phyloP scores from a whole-genome alignment of 495 filamentous ascomycete genomes.

The Filosporella fistucella region DNA sequence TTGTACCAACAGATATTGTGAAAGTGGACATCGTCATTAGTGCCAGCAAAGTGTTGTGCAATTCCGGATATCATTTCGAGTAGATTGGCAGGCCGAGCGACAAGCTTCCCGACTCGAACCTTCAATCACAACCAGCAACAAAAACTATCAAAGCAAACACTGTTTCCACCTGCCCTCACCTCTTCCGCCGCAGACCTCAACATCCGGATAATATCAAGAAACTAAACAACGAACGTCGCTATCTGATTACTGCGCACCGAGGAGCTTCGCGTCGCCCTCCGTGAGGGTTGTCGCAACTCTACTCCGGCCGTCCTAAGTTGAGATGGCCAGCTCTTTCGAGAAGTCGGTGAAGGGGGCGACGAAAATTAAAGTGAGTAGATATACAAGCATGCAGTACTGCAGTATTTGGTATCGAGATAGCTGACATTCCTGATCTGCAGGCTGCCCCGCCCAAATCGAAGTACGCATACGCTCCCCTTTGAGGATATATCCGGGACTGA shows the following conservation, averaged over 20 bases:
- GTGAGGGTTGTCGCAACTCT: constrained; percentile 12
- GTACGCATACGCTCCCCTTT: constrained; percentile 16
- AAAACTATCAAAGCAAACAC: constrained; percentile 3
- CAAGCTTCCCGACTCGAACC: not conserved
- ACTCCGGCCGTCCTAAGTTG: not conserved
- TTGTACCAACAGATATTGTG: too few species aligned
- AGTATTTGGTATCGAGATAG: too few species aligned
- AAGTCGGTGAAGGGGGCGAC: constrained; percentile 92
- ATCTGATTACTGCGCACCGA: too few species aligned
- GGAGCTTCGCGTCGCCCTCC: constrained; percentile 1
- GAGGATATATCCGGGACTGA: not conserved
- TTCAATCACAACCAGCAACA: constrained; percentile 2
- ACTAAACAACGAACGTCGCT: too few species aligned
- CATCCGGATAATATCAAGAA: too few species aligned
- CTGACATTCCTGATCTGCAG: constrained; percentile 34
- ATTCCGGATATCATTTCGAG: constrained; percentile 11
- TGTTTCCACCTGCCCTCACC: constrained; percentile 1
- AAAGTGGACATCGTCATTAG: too few species aligned
- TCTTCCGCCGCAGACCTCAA: too few species aligned
- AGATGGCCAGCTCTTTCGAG: constrained; percentile 79
- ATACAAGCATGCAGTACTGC: not conserved
- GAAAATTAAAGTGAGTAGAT: constrained; percentile 77
- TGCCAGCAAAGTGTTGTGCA: too few species aligned
- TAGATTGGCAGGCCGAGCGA: constrained; percentile 10
- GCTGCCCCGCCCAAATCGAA: constrained; percentile 97